These are phyloP conservation scores for Eudorina sp. DNA, from an alignment of 139 green algal species.

Conservation along the genomic window DNA sequence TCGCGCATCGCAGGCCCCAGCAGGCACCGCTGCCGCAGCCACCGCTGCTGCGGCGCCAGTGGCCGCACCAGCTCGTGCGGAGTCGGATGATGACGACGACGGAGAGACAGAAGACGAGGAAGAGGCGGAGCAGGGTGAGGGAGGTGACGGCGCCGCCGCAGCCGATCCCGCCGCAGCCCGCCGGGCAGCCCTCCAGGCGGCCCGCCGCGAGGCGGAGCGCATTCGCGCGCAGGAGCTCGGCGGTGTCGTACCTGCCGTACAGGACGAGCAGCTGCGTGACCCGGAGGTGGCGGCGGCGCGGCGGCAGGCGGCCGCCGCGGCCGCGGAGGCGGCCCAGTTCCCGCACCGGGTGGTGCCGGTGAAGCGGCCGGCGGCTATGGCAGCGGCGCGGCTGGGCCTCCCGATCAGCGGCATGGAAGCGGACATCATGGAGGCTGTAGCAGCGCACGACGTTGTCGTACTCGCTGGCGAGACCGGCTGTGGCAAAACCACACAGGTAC, in stretches of 20 bases:
- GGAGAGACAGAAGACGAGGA: background rate
- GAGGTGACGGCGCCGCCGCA: background rate
- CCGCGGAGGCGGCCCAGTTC: conserved; percentile 47
- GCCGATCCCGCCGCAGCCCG: background rate
- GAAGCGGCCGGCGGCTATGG: conserved; percentile 65
- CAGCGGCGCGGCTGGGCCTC: conserved; percentile 70
- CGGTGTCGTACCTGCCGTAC: conserved; percentile 1
- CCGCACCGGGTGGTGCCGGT: conserved; percentile 65
- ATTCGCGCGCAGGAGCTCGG: conserved; percentile 32
- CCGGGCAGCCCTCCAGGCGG: background rate
- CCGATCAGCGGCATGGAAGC: conserved; percentile 92
- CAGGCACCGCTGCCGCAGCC: background rate
- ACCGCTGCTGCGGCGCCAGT: background rate
- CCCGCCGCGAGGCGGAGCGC: conserved; percentile 24
- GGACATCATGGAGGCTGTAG: conserved; percentile 93
- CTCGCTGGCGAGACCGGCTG: conserved; percentile 94
- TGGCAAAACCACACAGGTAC: conserved; percentile 94
- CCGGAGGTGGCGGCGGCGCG: conserved; percentile 28
- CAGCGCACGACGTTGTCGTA: conserved; percentile 80
- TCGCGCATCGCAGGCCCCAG: background rate
- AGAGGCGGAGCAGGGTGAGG: background rate
- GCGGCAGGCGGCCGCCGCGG: conserved; percentile 42
- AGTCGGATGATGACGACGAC: conserved; percentile 14
- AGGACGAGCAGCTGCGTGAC: conserved; percentile 23
- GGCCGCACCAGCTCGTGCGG: too few relatives aligned